Evolutionary conservation across 2,329 filamentous ascomycete genomes (phyloP), one percentile per base, ranked within the genome.

Genomic region (Cladosporium oxysporum): DNA sequence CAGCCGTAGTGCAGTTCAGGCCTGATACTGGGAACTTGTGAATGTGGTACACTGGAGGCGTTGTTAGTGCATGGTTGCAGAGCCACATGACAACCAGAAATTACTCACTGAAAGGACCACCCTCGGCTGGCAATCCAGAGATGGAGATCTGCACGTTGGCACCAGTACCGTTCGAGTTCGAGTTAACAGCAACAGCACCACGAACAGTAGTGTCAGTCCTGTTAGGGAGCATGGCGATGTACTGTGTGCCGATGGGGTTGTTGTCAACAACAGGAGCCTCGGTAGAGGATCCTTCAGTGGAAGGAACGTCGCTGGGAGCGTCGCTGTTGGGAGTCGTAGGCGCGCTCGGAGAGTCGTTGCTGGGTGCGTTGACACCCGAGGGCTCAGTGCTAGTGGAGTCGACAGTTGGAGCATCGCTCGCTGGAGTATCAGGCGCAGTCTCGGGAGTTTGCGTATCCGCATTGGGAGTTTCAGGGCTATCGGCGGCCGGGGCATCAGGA

Each of bases 1-100:
- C 76, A 23, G 80, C 76, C 6, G 71, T 74, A 18, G 77, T 77
- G 74, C 81, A 83, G 73, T 81, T 82, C 68, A 80, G 79, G 59
- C 78, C 74, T 2, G 74, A 66, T 33, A 82, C 75, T 2, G 79
- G 76, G 71, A 76, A 77, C 67, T 78, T 75, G 74, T 82, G 79
- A 68, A 83, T 74, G 73, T 82, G 79, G 76, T 83, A 83, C 67
- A 78, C 79, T 80, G 66, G 12, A 6, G 10, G 14, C 21, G 5
- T n/a, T 41, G 44, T 62, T n/a, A 52, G 59, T 12, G 1, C 14
- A n/a, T 8, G 21, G n/a, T 23, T 11, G 21, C 6, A 31, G 5
- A 26, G n/a, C 2, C n/a, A 41, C 8, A 4, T 14, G 52, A 11
- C 12, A 21, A 28, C 21, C 8, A 12, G 10, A 18, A 14, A 44